Evolutionary conservation across 768 basidiomycete species (phyloP), one percentile per base, ranked within the genome.

Genomic region (Termitomyces sp.): DNA sequence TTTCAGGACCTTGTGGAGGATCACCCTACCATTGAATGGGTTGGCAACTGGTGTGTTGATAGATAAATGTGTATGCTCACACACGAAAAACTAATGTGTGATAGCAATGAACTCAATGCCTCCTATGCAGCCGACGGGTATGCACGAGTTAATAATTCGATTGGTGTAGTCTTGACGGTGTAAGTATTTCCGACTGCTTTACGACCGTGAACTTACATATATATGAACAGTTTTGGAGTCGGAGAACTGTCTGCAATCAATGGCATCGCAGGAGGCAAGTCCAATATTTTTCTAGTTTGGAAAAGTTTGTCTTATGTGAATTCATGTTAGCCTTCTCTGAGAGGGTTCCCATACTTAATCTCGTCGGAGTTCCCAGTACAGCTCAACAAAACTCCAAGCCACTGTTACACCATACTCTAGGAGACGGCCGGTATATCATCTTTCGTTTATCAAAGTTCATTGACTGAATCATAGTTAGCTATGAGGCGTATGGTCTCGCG

Each of bases 101-200:
- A 0, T 56, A 90, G 89, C 59, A 91, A 92, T 56, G 89, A 94
- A 66, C 76, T 94, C 47, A 91, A 94, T 60, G 89, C 91, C 0
- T 78, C 91, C 0, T 97, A 97, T 68, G 94, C 94, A n/a, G 91
- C 91, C 0, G 94, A 95, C 63, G 94, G 94, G 7, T 96, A 96
- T 68, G 91, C 94, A 20, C 82, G 95, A 54, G 85, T 94, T 46
- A 94, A 93, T 60, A 82, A 86, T 45, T 72, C 81, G 60, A 71
- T 92, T 47, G 90, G 89, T 47, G 90, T 84, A 5, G 69, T 94
- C 7, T 70, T 81, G 29, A 96, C 94, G 10, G 96, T 88, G 86
- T 88, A 62, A 16, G 75, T 64, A 0, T 11, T 32, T 25, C 25
- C 27, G 7, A 25, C 7, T 57, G 23, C 51, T 7, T 36, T 36